A percentile compares a stretch with the other conserved stretches of the same genome.
Evolutionary conservation across 164 flowering plant genomes (phyloP).

Genomic region (Akebia trifoliata): DNA sequence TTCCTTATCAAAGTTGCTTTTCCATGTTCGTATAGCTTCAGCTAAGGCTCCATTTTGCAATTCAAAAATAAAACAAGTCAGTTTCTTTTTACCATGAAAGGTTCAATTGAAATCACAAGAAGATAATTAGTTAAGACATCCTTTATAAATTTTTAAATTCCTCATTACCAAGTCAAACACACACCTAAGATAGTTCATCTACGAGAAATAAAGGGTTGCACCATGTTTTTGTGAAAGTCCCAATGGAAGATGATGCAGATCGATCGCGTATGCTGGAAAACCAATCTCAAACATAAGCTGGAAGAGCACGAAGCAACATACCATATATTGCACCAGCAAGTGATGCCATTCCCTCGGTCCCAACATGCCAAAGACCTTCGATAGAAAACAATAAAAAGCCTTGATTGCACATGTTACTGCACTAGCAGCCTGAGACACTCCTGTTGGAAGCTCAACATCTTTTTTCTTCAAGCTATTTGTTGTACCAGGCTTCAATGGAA

Average conservation of each 20-base stretch:
- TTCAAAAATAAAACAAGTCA: no score
- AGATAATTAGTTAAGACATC: neutral
- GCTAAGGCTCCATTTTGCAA: conserved; percentile 90
- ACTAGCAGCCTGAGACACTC: no score
- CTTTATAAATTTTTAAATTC: neutral
- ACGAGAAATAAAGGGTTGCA: conserved; percentile 74
- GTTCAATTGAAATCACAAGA: neutral
- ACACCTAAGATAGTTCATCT: conserved; percentile 80
- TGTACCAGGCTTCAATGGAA: no score
- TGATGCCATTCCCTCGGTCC: conserved; percentile 51
- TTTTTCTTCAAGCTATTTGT: no score
- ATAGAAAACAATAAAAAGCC: conserved; percentile 52
- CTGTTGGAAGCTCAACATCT: no score
- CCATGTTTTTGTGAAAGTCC: conserved; percentile 67
- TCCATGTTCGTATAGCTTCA: no score
- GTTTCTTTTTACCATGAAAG: neutral
- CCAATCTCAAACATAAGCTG: conserved; percentile 86
- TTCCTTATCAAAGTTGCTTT: conserved; percentile 80
- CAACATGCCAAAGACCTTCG: no score
- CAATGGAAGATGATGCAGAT: conserved; percentile 51
- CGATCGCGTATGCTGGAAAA: conserved; percentile 72
- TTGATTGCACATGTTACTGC: conserved; percentile 57
- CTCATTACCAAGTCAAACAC: conserved; percentile 3
- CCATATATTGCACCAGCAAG: conserved; percentile 81
- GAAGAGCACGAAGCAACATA: conserved; percentile 74